Conservation (phyloP, 371 early-diverging fungal species). For the Mortierella sp. region DNA sequence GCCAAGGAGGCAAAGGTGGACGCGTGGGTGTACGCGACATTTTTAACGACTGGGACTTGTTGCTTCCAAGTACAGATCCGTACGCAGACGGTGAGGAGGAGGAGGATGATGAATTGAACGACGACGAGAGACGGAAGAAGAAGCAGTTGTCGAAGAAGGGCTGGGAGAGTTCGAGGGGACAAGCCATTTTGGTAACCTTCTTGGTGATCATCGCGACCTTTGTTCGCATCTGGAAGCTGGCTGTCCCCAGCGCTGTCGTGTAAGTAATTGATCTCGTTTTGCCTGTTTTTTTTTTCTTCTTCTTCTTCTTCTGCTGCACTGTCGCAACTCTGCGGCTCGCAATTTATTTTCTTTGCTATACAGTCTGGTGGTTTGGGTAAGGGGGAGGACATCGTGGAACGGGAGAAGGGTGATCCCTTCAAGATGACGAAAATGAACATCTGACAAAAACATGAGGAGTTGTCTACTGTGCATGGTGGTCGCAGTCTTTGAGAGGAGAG, state of each 20-base stretch:
- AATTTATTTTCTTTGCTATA: too few relatives aligned
- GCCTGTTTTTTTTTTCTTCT: neutral
- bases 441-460: neutral
- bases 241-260: slow-evolving; percentile 33
- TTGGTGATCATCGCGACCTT: slow-evolving; percentile 21
- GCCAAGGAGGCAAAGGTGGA: slow-evolving; percentile 8
- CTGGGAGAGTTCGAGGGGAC: slow-evolving; percentile 36
- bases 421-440: neutral
- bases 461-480: slow-evolving; percentile 13
- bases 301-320: neutral
- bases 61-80: slow-evolving; percentile 21
- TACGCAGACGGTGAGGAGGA: neutral
- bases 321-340: neutral
- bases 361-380: neutral
- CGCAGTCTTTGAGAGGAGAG: neutral
- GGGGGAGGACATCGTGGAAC: neutral
- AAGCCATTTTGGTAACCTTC: slow-evolving; percentile 16
- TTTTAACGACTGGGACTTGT: slow-evolving; percentile 37
- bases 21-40: slow-evolving; percentile 13
- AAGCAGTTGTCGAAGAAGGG: slow-evolving; percentile 28
- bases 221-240: slow-evolving; percentile 43
- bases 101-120: slow-evolving; percentile 15
- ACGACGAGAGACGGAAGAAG: slow-evolving; percentile 33
- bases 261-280: slow-evolving; percentile 9
- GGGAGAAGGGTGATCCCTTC: neutral